Percentiles rank a stretch among this genome's conserved stretches.
phyloP scores from a whole-genome alignment of 805 yeast genomes.

The Kluyveromyces starmeri region DNA sequence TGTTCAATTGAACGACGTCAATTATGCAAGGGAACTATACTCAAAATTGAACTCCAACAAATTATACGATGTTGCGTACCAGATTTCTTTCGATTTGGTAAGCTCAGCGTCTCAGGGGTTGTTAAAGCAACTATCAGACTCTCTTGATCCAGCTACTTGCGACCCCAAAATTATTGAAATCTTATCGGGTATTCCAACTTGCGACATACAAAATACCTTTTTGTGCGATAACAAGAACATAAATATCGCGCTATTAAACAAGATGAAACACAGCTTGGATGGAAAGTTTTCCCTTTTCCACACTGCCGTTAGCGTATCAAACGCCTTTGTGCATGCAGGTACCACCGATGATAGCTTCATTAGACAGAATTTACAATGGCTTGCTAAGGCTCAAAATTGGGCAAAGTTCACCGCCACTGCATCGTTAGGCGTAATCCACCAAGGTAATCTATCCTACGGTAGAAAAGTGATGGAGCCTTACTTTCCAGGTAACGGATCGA shows the following conservation, averaged over 20 bases:
- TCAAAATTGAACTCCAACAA: constrained; percentile 37
- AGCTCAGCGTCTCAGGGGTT: constrained; percentile 87
- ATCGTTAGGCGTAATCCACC: constrained; percentile 93
- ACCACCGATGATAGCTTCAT: constrained; percentile 92
- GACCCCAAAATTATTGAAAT: constrained; percentile 51
- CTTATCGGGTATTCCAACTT: constrained; percentile 85
- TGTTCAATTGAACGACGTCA: constrained; percentile 74
- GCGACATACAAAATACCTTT: constrained; percentile 87
- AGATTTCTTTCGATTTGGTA: constrained; percentile 92
- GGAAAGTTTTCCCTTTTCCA: constrained; percentile 92
- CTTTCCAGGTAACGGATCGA: constrained; percentile 61
- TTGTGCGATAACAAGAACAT: constrained; percentile 79
- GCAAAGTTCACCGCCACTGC: constrained; percentile 97
- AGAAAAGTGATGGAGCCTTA: constrained; percentile 80
- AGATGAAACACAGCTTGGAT: constrained; percentile 72
- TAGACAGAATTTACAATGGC: constrained; percentile 87
- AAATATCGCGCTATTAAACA: constrained; percentile 71
- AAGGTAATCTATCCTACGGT: constrained; percentile 90
- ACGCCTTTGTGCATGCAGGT: constrained; percentile 92
- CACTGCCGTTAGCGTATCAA: constrained; percentile 89
- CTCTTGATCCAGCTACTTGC: constrained; percentile 27
- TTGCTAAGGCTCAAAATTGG: constrained; percentile 97
- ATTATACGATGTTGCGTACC: constrained; percentile 64
- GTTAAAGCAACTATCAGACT: constrained; percentile 46
- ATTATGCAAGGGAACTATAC: constrained; percentile 62